A percentile compares a stretch with the other conserved stretches of the same genome.
Conservation (phyloP, 78 protist species). For the Guillardia theta region DNA sequence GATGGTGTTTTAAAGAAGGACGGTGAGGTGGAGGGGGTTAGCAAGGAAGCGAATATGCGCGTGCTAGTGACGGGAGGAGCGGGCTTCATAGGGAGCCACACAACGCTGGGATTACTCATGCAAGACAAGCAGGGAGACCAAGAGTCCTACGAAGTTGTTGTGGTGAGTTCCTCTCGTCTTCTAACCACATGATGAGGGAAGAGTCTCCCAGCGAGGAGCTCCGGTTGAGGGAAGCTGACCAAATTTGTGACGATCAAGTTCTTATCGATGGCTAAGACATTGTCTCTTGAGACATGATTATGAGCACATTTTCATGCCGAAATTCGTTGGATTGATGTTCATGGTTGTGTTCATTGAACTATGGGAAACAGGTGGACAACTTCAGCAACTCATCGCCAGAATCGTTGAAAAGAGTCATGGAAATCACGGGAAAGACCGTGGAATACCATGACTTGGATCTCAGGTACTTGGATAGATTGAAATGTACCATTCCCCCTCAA, state of each 20-base stretch:
- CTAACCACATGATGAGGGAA: neutral
- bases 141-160: slow-evolving; percentile 73
- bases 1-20: too few species aligned
- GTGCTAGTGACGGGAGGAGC: slow-evolving; percentile 81
- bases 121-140: too few species aligned
- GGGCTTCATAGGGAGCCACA: slow-evolving; percentile 98
- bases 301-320: neutral
- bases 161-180: neutral
- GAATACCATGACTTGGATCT: slow-evolving; percentile 56
- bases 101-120: slow-evolving; percentile 75
- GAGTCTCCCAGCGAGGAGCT: too few species aligned
- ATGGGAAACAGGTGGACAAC: neutral
- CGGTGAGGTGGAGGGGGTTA: too few species aligned
- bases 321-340: neutral
- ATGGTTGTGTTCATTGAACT: neutral
- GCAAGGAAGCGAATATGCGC: neutral
- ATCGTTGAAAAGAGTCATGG: neutral
- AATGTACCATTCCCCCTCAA: neutral
- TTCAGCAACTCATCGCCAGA: neutral
- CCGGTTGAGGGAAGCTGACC: too few species aligned
- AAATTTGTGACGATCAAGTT: too few species aligned
- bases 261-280: neutral
- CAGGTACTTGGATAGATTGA: neutral
- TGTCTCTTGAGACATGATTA: neutral
- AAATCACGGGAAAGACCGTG: slow-evolving; percentile 3